These are phyloP conservation scores for Solanum phureja DNA, from an alignment of 257 asterid genomes.

Conservation along the genomic window DNA sequence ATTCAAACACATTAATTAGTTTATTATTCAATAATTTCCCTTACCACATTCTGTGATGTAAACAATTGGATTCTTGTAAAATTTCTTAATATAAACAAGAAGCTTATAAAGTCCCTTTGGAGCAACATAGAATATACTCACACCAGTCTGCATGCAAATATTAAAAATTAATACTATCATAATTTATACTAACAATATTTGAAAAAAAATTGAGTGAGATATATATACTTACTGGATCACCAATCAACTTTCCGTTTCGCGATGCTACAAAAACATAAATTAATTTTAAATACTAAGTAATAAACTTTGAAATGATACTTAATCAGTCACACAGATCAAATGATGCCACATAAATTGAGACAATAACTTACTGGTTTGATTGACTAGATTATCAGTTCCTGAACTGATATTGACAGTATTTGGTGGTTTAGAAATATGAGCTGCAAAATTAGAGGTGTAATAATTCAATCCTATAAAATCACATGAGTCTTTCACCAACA, in stretches of 20 bases:
- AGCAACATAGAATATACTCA: conserved; percentile 7
- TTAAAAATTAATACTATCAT: not conserved
- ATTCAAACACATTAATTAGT: not conserved
- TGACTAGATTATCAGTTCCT: conserved; percentile 7
- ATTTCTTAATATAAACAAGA: not conserved
- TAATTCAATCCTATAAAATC: conserved; percentile 54
- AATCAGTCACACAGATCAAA: too few species aligned
- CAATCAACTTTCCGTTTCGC: conserved; percentile 28
- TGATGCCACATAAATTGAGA: not conserved
- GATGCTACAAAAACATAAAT: conserved; percentile 10
- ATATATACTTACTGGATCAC: conserved; percentile 22
- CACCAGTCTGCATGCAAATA: conserved; percentile 36
- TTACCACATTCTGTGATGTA: not conserved
- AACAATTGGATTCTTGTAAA: not conserved
- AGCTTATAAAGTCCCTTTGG: conserved; percentile 42
- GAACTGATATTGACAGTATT: conserved; percentile 7
- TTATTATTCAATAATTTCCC: not conserved
- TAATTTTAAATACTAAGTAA: not conserved
- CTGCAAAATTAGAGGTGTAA: conserved; percentile 37
- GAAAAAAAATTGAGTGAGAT: not conserved
- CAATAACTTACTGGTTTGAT: conserved; percentile 9
- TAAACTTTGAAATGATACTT: too few species aligned
- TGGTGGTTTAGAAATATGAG: not conserved
- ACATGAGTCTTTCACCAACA: conserved; percentile 30
- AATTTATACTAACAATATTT: not conserved